Conservation (phyloP, 116 monocot genomes). For the Iris pallida region DNA sequence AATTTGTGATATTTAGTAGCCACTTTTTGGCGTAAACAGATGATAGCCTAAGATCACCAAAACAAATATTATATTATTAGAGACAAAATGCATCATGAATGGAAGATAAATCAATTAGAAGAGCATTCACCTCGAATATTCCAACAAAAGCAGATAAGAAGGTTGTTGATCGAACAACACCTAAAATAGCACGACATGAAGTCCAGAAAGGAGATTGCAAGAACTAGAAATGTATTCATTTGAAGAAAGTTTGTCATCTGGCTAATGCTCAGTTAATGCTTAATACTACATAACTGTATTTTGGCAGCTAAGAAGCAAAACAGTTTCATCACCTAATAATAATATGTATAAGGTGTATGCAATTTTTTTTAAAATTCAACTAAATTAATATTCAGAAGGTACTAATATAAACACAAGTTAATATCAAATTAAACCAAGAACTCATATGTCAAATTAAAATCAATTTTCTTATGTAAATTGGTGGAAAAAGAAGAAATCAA, state of each 20-base stretch:
- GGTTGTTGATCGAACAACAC: conserved; percentile 82
- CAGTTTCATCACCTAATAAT: too few species aligned
- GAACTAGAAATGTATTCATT: conserved; percentile 50
- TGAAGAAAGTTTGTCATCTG: neutral
- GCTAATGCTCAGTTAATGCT: too few species aligned
- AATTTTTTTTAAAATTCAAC: too few species aligned
- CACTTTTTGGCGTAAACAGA: conserved; percentile 85
- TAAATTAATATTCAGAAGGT: too few species aligned
- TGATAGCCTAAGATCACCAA: conserved; percentile 46
- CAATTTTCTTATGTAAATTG: too few species aligned
- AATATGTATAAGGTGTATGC: too few species aligned
- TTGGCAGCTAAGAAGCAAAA: too few species aligned
- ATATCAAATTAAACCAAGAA: too few species aligned
- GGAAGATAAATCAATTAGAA: neutral
- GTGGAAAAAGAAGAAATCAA: too few species aligned
- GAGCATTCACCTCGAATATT: conserved; percentile 69
- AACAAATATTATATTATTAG: neutral
- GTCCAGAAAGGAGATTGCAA: conserved; percentile 73
- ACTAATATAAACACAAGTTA: too few species aligned
- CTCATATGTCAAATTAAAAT: too few species aligned
- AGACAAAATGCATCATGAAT: neutral
- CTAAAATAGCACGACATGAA: conserved; percentile 70
- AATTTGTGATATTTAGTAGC: conserved; percentile 82
- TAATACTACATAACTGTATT: too few species aligned
- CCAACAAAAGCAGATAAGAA: conserved; percentile 97